Evolutionary conservation across 1,139 yeast genomes (phyloP).

Genomic region (Debaryomyces coudertii): DNA sequence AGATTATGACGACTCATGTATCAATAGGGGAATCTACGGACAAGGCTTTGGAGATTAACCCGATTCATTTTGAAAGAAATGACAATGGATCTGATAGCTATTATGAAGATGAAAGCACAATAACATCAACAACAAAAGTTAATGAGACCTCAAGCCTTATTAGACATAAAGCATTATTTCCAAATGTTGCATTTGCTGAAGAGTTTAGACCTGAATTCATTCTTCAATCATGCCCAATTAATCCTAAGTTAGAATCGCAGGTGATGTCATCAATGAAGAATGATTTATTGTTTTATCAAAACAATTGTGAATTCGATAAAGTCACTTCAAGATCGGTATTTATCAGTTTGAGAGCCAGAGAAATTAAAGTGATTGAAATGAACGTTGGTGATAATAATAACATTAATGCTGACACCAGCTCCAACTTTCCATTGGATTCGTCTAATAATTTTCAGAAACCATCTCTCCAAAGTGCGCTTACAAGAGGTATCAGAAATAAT

Average conservation of each 20-base stretch:
- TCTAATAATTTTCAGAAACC: background rate
- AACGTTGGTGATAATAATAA: slow-evolving; percentile 9
- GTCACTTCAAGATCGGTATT: slow-evolving; percentile 43
- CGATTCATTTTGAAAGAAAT: slow-evolving; percentile 6
- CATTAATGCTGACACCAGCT: background rate
- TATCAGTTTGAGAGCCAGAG: slow-evolving; percentile 58
- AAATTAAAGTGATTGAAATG: slow-evolving; percentile 56
- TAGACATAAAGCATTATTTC: slow-evolving; percentile 31
- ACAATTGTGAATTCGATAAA: slow-evolving; percentile 35
- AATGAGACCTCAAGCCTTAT: slow-evolving; percentile 15
- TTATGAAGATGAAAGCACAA: slow-evolving; percentile 6
- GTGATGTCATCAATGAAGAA: slow-evolving; percentile 57
- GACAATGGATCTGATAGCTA: slow-evolving; percentile 1
- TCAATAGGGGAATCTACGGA: background rate
- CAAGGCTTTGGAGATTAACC: slow-evolving; percentile 13
- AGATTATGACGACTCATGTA: slow-evolving; percentile 29
- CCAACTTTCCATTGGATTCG: slow-evolving; percentile 11
- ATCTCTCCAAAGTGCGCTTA: slow-evolving; percentile 2
- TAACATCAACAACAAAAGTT: slow-evolving; percentile 3
- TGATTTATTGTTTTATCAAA: slow-evolving; percentile 51
- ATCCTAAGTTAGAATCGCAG: slow-evolving; percentile 55
- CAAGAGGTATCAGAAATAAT: background rate
- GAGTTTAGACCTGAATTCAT: slow-evolving; percentile 57
- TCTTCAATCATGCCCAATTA: slow-evolving; percentile 52
- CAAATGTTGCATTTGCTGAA: slow-evolving; percentile 53